Evolutionary conservation across 441 rosid genomes (phyloP).

Genomic region (Aquilaria agallochum): DNA sequence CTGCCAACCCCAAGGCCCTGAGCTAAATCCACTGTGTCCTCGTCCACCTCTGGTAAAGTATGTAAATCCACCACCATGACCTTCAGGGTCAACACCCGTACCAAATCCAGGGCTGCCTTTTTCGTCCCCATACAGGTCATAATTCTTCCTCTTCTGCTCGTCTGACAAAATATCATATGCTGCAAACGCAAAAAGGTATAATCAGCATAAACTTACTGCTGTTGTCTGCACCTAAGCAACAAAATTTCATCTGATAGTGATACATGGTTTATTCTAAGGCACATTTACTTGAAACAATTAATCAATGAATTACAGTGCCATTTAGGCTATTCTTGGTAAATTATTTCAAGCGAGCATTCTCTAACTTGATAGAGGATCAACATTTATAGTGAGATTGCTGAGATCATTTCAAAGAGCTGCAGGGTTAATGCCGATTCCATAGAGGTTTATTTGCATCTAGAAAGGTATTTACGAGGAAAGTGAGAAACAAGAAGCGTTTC

Average conservation of each 20-base stretch:
- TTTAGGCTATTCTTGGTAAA: no score
- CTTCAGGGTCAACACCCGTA: slow-evolving; percentile 41
- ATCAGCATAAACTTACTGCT: slow-evolving; percentile 1
- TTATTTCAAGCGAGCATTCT: no score
- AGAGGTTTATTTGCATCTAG: no score
- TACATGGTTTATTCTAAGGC: no score
- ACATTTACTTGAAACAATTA: no score
- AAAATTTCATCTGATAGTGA: no score
- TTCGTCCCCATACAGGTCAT: slow-evolving; percentile 88
- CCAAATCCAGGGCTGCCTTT: slow-evolving; percentile 80
- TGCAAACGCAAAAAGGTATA: slow-evolving; percentile 30
- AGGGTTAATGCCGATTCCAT: no score
- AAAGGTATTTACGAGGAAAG: background rate
- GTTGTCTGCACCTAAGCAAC: no score
- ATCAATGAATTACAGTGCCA: no score
- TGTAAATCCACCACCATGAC: slow-evolving; percentile 53
- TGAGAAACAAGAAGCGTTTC: slow-evolving; percentile 3
- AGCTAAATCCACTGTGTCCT: slow-evolving; percentile 46
- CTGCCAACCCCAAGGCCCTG: slow-evolving; percentile 73
- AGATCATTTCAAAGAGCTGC: no score
- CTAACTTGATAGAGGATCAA: no score
- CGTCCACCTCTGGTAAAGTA: slow-evolving; percentile 60
- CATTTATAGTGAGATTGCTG: no score
- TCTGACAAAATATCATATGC: slow-evolving; percentile 94
- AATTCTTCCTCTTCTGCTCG: slow-evolving; percentile 84